Conservation (phyloP, 495 filamentous ascomycete species). For the Xanthoparmelia taractica region DNA sequence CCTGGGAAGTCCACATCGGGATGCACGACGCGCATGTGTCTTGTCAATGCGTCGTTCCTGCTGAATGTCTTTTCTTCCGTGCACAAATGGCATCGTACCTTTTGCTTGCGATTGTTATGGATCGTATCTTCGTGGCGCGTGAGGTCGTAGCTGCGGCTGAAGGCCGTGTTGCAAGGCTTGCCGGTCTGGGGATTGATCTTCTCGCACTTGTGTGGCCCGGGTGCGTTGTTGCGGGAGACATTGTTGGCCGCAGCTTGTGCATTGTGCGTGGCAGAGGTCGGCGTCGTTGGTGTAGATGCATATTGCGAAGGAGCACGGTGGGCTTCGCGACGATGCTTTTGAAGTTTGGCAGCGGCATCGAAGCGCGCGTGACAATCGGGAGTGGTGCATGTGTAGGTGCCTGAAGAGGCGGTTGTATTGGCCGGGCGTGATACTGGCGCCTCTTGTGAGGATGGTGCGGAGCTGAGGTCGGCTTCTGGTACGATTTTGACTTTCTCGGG, state of each 20-base stretch:
- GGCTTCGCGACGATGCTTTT: constrained; percentile 92
- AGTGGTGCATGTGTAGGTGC: constrained; percentile 93
- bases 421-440: constrained; percentile 39
- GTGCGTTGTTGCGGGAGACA: constrained; percentile 60
- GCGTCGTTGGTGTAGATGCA: constrained; percentile 31
- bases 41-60: constrained; percentile 81
- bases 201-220: constrained; percentile 82
- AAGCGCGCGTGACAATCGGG: constrained; percentile 86
- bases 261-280: constrained; percentile 40
- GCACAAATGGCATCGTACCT: constrained; percentile 89
- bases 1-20: constrained; percentile 69
- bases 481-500: constrained; percentile 26
- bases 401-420: constrained; percentile 63
- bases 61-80: constrained; percentile 98
- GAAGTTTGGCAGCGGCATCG: constrained; percentile 73
- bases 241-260: constrained; percentile 33
- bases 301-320: constrained; percentile 59
- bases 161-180: constrained; percentile 92
- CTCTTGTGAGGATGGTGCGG: constrained; percentile 22
- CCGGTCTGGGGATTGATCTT: constrained; percentile 91
- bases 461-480: constrained; percentile 27
- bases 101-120: constrained; percentile 88
- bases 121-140: constrained; percentile 97
- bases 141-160: constrained; percentile 96
- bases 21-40: constrained; percentile 87